Evolutionary conservation across 139 green algal species (phyloP).

Genomic region (Chlorella sp.): DNA sequence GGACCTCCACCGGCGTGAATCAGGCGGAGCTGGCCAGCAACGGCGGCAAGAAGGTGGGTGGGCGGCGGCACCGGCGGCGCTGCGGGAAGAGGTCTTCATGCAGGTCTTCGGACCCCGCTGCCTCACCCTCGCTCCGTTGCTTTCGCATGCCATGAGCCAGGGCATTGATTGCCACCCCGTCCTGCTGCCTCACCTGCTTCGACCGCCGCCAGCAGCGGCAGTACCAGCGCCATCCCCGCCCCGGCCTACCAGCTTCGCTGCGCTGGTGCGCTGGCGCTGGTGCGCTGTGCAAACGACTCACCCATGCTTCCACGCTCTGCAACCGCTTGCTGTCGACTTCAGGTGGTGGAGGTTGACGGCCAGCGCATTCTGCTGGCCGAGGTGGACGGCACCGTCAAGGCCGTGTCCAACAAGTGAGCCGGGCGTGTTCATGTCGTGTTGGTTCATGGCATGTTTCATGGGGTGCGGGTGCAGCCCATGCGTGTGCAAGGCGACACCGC

Average conservation of each 20-base stretch:
- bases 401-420: constrained; percentile 76
- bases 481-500: too few species aligned
- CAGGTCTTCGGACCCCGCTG: neutral
- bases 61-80: neutral
- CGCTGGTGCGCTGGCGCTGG: too few species aligned
- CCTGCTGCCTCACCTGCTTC: too few species aligned
- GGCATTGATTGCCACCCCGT: neutral
- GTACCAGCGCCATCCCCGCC: too few species aligned
- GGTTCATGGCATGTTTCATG: too few species aligned
- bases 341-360: constrained; percentile 27
- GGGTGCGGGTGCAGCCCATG: too few species aligned
- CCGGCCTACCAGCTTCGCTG: too few species aligned
- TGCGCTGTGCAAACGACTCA: neutral
- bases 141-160: neutral
- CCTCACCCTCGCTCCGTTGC: neutral
- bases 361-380: constrained; percentile 55
- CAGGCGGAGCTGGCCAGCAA: neutral
- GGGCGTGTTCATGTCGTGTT: too few species aligned
- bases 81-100: neutral
- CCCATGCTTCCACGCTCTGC: neutral
- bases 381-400: constrained; percentile 59
- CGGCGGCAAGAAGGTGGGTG: constrained; percentile 32
- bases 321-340: too few species aligned
- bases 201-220: too few species aligned
- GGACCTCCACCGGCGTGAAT: constrained; percentile 23